These are phyloP conservation scores for Xylogone sp. DNA, from an alignment of 2,329 filamentous ascomycete species.

Conservation along the genomic window DNA sequence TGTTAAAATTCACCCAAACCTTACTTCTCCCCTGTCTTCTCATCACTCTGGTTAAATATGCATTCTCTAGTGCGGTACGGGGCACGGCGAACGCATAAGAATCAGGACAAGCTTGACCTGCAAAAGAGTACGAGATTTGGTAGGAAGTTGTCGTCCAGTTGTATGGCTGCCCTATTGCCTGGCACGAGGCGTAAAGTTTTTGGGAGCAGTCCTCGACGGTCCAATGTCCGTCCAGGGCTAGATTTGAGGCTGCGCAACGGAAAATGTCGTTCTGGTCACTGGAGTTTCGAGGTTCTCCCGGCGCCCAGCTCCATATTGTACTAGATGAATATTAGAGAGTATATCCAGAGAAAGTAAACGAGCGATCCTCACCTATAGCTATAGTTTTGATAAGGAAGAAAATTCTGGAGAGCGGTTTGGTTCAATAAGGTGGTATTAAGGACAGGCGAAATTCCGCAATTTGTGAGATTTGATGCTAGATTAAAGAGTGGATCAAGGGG, in stretches of 20 bases:
- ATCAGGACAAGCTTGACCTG: slow-evolving; percentile 42
- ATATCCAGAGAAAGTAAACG: not conserved
- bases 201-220: slow-evolving; percentile 50
- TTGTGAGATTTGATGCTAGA: slow-evolving; percentile 36
- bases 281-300: slow-evolving; percentile 47
- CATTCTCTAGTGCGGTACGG: slow-evolving; percentile 60
- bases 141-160: slow-evolving; percentile 49
- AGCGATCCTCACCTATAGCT: slow-evolving; percentile 31
- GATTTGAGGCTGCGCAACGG: slow-evolving; percentile 48
- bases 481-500: slow-evolving; percentile 27
- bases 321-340: slow-evolving; percentile 1
- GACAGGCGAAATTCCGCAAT: slow-evolving; percentile 57
- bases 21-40: slow-evolving; percentile 21
- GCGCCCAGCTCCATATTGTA: slow-evolving; percentile 58
- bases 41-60: slow-evolving; percentile 41
- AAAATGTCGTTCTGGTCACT: slow-evolving; percentile 28
- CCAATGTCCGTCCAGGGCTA: slow-evolving; percentile 54
- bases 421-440: slow-evolving; percentile 53
- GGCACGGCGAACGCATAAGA: slow-evolving; percentile 52
- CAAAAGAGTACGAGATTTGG: slow-evolving; percentile 38
- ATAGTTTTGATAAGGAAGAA: slow-evolving; percentile 45
- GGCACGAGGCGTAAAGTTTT: slow-evolving; percentile 51
- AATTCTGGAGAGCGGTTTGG: slow-evolving; percentile 43
- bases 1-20: slow-evolving; percentile 60
- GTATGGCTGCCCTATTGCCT: slow-evolving; percentile 49